Conservation (phyloP, 306 rosid species). For the Biancaea sappan region DNA sequence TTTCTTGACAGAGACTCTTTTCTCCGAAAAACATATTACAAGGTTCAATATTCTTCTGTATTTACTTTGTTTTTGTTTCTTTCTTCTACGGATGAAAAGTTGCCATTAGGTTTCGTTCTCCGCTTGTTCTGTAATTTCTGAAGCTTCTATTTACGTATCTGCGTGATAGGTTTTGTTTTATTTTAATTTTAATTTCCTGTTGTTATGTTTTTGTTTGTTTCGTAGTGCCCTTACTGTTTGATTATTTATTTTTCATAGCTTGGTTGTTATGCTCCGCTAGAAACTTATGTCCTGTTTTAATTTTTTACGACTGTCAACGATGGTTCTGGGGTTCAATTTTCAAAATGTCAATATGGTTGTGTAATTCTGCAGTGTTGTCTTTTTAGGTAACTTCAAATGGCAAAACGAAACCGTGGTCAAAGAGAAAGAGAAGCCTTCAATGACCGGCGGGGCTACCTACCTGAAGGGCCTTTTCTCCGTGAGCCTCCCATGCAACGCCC, state of each 20-base stretch:
- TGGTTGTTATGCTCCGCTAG: background rate
- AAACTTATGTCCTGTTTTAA: background rate
- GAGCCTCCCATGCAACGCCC: slow-evolving; percentile 64
- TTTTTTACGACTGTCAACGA: background rate
- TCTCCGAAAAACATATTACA: background rate
- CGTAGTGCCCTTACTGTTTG: background rate
- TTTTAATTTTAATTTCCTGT: background rate
- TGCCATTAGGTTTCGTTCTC: background rate
- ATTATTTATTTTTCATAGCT: background rate
- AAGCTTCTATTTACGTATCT: background rate
- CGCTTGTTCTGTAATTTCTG: slow-evolving; percentile 3
- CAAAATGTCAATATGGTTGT: background rate
- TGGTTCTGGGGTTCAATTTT: slow-evolving; percentile 18
- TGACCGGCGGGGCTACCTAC: slow-evolving; percentile 64
- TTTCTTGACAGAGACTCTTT: background rate
- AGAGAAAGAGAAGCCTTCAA: slow-evolving; percentile 62
- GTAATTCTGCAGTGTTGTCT: background rate
- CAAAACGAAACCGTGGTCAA: slow-evolving; percentile 62
- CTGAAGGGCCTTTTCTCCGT: slow-evolving; percentile 63
- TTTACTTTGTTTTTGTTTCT: background rate
- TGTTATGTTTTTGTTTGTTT: background rate
- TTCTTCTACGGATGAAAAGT: background rate
- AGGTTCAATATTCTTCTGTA: background rate
- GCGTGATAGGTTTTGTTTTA: background rate
- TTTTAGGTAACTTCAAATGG: slow-evolving; percentile 59